A percentile compares a stretch with the other conserved stretches of the same genome.
Evolutionary conservation across 176 grass and related monocot species (phyloP).

Genomic region (Aegilops bicornis): DNA sequence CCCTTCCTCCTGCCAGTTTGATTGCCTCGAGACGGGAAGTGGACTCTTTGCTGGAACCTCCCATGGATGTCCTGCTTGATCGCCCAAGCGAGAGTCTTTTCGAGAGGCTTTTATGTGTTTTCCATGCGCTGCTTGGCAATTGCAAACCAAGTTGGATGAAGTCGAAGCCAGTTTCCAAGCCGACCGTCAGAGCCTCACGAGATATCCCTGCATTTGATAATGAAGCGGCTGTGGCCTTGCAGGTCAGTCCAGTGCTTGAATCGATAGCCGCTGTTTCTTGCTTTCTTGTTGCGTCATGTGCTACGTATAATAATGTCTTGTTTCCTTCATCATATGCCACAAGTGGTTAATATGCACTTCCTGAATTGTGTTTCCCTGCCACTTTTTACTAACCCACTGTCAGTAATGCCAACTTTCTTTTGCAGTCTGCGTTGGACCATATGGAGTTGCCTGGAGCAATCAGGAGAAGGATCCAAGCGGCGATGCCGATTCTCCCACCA

Average conservation of each 20-base stretch:
- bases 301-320: background rate
- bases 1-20: constrained; percentile 48
- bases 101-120: constrained; percentile 82
- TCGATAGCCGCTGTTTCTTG: background rate
- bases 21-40: constrained; percentile 44
- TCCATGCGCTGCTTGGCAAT: constrained; percentile 91
- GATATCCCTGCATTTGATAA: constrained; percentile 84
- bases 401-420: background rate
- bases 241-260: constrained; percentile 53
- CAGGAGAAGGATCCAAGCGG: constrained; percentile 76
- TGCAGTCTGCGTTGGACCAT: constrained; percentile 78
- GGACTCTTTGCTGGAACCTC: constrained; percentile 62
- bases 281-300: constrained; percentile 10
- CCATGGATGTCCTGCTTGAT: constrained; percentile 54
- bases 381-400: no score
- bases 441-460: constrained; percentile 84
- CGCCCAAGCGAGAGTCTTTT: constrained; percentile 82
- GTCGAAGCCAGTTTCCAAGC: constrained; percentile 63
- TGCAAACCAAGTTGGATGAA: constrained; percentile 97
- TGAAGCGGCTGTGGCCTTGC: constrained; percentile 70
- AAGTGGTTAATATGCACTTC: no score
- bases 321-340: background rate
- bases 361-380: no score
- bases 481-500: constrained; percentile 78
- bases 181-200: constrained; percentile 45